Evolutionary conservation across 306 rosid genomes (phyloP), one percentile per base, ranked within the genome.

Genomic region (Fragaria iinumae): DNA sequence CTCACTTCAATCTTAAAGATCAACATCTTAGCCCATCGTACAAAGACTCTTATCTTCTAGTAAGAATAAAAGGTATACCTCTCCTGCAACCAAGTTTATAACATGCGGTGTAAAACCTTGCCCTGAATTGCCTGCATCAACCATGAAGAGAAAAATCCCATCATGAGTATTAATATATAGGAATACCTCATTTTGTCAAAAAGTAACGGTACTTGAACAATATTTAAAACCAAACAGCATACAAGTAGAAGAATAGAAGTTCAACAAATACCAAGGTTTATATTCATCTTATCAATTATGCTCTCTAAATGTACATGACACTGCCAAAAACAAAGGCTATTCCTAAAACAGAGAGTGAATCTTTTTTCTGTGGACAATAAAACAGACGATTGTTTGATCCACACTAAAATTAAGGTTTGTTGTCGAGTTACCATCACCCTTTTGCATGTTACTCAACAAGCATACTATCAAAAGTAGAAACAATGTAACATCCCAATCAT

Each of bases 81-180:
- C 98, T 53, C 96, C 97, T 72, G 97, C 90, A 69, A 90, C 84
- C 13, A 91, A 96, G 73, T 77, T 64, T 73, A 94, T 83, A 59
- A 94, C 92, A 85, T 93, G 90, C 3, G 96, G 93, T 21, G 92
- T 87, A 78, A 93, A 93, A 36, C 95, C 91, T 85, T 90, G 97
- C 59, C 95, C 98, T 57, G 87, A 81, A 86, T 88, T 90, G 84
- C 97, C 97, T 94, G 87, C 88, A 83, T 86, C 80, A 80, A 70
- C 78, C 82, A 74, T 49, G 25, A 50, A 67, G 71, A 79, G 70
- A 50, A 55, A 32, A 62, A 72, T 48, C 68, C 67, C 62, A 68
- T 55, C 74, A 74, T 74, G 69, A 74, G 69, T 67, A 23, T 64
- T 7, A 79, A 29, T 69, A 57, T 67, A 70, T n/a, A 68, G 38